These are phyloP conservation scores for Tylopilus plumbeoviolaceoides DNA, from an alignment of 768 basidiomycete genomes.

Conservation along the genomic window DNA sequence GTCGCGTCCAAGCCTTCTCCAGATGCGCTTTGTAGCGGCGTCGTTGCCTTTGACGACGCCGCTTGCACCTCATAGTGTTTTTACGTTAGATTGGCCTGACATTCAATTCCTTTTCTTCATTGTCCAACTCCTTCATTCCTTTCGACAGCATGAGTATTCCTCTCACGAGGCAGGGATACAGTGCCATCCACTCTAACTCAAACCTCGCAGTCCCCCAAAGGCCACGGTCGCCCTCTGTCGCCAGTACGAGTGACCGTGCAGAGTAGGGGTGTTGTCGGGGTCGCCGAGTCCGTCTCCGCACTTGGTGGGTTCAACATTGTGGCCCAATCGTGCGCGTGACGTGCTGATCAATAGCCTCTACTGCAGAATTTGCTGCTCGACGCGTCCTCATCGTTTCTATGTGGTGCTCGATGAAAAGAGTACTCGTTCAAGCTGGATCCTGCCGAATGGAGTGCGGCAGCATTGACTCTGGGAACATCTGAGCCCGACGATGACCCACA, in stretches of 20 bases:
- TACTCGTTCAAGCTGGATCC: conserved; percentile 40
- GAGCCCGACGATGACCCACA: conserved; percentile 65
- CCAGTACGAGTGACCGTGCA: conserved; percentile 9
- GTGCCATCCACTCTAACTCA: conserved; percentile 22
- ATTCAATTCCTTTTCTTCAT: conserved; percentile 2
- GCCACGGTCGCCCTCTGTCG: conserved; percentile 17
- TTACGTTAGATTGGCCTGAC: conserved; percentile 11
- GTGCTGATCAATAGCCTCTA: background rate
- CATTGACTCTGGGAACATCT: conserved; percentile 39
- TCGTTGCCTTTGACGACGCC: conserved; percentile 16
- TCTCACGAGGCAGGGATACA: conserved; percentile 25
- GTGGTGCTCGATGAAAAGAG: conserved; percentile 20
- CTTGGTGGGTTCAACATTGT: conserved; percentile 14
- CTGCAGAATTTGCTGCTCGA: conserved; percentile 27
- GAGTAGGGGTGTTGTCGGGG: conserved; percentile 15
- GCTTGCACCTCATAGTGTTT: conserved; percentile 1
- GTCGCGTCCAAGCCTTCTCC: too few relatives aligned
- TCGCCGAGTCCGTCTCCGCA: conserved; percentile 28
- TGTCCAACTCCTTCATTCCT: conserved; percentile 20
- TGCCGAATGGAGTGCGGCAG: conserved; percentile 46
- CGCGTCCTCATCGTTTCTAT: background rate
- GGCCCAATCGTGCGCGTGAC: background rate
- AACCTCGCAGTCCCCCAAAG: conserved; percentile 19
- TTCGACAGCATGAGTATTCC: conserved; percentile 24
- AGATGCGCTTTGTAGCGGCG: background rate